Percentiles rank a stretch among this genome's conserved stretches.
phyloP scores from a whole-genome alignment of 1,284 basidiomycete species.

The Cystobasidiaceae sp. region DNA sequence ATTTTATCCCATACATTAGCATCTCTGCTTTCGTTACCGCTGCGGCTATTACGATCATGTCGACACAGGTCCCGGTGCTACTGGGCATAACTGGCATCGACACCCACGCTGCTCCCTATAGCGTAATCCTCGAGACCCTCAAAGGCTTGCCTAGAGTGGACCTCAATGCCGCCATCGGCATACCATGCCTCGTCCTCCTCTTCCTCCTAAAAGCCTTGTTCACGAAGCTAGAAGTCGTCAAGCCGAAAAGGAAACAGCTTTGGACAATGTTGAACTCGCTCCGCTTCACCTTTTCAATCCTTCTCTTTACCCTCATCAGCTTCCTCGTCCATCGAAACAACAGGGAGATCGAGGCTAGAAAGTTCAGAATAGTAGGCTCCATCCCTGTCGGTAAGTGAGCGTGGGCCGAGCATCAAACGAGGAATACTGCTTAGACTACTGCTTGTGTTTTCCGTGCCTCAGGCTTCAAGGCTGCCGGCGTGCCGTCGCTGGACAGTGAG shows the following conservation, averaged over 20 bases:
- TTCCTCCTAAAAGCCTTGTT: not conserved
- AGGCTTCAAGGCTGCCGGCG: not conserved
- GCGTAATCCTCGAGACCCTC: not conserved
- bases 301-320: not conserved
- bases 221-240: not conserved
- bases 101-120: not conserved
- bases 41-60: not conserved
- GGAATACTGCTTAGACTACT: too few species aligned
- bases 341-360: not conserved
- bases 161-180: not conserved
- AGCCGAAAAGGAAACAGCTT: not conserved
- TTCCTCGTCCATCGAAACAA: not conserved
- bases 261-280: not conserved
- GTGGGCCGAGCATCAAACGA: too few species aligned
- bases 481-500: not conserved
- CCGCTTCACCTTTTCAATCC: not conserved
- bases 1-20: constrained; percentile 68
- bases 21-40: not conserved
- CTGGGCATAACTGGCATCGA: not conserved
- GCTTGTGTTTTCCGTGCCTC: not conserved
- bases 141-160: not conserved
- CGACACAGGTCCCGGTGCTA: not conserved
- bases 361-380: not conserved
- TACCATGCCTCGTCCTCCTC: not conserved
- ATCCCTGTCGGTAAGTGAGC: not conserved